These are phyloP conservation scores for Boletus sp. DNA, from an alignment of 768 basidiomycete species.

Conservation along the genomic window DNA sequence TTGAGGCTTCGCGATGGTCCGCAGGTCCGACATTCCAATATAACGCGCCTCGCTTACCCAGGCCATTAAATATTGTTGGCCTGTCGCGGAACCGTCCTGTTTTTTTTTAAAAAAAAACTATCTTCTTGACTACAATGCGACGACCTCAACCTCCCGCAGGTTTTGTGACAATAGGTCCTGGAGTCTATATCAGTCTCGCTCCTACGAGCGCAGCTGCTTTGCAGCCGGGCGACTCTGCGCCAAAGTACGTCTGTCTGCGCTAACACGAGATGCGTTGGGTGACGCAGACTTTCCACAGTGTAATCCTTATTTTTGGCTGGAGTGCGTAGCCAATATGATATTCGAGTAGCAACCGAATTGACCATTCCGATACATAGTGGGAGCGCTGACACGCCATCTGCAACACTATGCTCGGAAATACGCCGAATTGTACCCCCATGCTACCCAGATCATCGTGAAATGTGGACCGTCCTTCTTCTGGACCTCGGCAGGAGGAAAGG, in stretches of 20 bases:
- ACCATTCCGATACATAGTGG: constrained; percentile 16
- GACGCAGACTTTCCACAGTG: constrained; percentile 7
- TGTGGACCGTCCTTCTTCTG: constrained; percentile 22
- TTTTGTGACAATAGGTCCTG: constrained; percentile 16
- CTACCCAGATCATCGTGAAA: constrained; percentile 27
- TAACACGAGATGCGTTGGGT: neutral
- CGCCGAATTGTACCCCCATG: constrained; percentile 23
- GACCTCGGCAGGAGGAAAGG: constrained; percentile 9
- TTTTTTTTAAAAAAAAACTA: too few species aligned
- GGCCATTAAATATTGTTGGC: too few species aligned
- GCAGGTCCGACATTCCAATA: too few species aligned
- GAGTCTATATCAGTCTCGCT: constrained; percentile 13
- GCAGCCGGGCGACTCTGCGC: constrained; percentile 6
- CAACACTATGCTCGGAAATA: constrained; percentile 25
- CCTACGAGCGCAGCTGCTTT: neutral
- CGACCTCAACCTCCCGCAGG: constrained; percentile 14
- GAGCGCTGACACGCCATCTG: constrained; percentile 24
- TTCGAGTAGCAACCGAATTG: neutral
- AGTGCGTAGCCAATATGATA: constrained; percentile 10
- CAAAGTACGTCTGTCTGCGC: constrained; percentile 17
- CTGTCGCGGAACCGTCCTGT: neutral
- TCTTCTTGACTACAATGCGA: neutral
- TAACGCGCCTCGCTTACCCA: too few species aligned
- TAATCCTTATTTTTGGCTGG: constrained; percentile 32
- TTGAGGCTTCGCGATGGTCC: too few species aligned